Evolutionary conservation across 2,329 filamentous ascomycete genomes (phyloP).

Genomic region (Malbranchea zuffiana): DNA sequence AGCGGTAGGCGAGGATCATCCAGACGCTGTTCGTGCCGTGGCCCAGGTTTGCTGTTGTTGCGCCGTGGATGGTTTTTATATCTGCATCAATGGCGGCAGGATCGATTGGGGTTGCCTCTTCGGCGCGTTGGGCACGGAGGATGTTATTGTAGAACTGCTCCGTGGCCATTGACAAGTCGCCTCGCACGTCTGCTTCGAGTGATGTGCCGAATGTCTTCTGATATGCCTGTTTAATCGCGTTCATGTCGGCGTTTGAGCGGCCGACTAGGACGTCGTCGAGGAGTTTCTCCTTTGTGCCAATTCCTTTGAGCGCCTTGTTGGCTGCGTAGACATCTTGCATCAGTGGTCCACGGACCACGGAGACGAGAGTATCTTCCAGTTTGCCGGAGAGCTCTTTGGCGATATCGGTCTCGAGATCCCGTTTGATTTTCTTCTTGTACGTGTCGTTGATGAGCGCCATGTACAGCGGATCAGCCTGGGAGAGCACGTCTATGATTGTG

Average conservation of each 20-base stretch:
- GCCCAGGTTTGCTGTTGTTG: conserved; percentile 45
- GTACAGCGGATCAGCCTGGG: conserved; percentile 61
- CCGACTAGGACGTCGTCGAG: conserved; percentile 78
- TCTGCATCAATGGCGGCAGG: conserved; percentile 65
- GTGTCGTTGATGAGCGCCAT: conserved; percentile 52
- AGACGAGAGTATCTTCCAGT: conserved; percentile 57
- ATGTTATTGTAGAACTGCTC: conserved; percentile 77
- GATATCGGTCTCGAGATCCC: conserved; percentile 61
- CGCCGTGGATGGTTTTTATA: conserved; percentile 63
- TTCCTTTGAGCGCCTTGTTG: conserved; percentile 60
- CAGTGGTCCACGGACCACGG: conserved; percentile 65
- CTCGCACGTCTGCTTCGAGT: conserved; percentile 61
- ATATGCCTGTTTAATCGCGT: conserved; percentile 74
- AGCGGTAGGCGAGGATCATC: conserved; percentile 63
- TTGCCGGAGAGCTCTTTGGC: conserved; percentile 61
- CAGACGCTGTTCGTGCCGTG: conserved; percentile 70
- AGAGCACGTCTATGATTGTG: conserved; percentile 54
- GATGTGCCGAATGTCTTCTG: conserved; percentile 53
- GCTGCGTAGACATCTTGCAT: conserved; percentile 62
- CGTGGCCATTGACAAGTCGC: conserved; percentile 77
- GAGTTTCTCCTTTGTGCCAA: conserved; percentile 75
- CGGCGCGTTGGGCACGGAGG: conserved; percentile 59
- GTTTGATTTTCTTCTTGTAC: conserved; percentile 51
- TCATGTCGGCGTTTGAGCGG: conserved; percentile 76
- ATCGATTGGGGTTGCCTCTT: conserved; percentile 65